Conservation (phyloP, 176 grass and related monocot genomes). For the Elaeis guineensis region DNA sequence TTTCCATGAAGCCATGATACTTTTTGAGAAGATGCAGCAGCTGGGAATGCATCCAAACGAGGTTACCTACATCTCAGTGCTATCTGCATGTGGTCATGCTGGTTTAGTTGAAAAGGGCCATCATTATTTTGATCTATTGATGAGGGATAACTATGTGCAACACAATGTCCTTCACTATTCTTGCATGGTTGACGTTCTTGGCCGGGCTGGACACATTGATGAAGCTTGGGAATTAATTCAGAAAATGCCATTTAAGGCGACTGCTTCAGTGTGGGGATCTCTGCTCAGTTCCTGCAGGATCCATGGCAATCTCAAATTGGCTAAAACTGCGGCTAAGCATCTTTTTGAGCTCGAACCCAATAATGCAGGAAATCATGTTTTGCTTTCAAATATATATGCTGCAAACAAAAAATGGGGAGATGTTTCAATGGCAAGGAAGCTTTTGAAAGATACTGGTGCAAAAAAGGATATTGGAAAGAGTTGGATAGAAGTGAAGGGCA, state of each 20-base stretch:
- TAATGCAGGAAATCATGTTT: slow-evolving; percentile 55
- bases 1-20: slow-evolving; percentile 49
- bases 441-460: slow-evolving; percentile 45
- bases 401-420: slow-evolving; percentile 40
- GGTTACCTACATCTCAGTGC: slow-evolving; percentile 47
- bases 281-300: slow-evolving; percentile 56
- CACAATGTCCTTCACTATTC: slow-evolving; percentile 74
- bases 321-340: slow-evolving; percentile 39
- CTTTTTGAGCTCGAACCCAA: slow-evolving; percentile 66
- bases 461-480: slow-evolving; percentile 53
- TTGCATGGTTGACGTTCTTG: slow-evolving; percentile 63
- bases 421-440: slow-evolving; percentile 36
- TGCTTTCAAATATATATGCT: slow-evolving; percentile 68
- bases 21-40: slow-evolving; percentile 78
- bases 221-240: slow-evolving; percentile 53
- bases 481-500: slow-evolving; percentile 45
- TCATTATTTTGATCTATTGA: slow-evolving; percentile 40
- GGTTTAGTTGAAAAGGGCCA: slow-evolving; percentile 53
- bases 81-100: slow-evolving; percentile 42
- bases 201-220: slow-evolving; percentile 39
- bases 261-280: slow-evolving; percentile 42
- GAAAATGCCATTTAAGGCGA: slow-evolving; percentile 16
- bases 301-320: slow-evolving; percentile 32
- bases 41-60: slow-evolving; percentile 39
- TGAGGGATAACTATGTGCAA: slow-evolving; percentile 33